Evolutionary conservation across 345 rosid genomes (phyloP).

Genomic region (Pistacia vera): DNA sequence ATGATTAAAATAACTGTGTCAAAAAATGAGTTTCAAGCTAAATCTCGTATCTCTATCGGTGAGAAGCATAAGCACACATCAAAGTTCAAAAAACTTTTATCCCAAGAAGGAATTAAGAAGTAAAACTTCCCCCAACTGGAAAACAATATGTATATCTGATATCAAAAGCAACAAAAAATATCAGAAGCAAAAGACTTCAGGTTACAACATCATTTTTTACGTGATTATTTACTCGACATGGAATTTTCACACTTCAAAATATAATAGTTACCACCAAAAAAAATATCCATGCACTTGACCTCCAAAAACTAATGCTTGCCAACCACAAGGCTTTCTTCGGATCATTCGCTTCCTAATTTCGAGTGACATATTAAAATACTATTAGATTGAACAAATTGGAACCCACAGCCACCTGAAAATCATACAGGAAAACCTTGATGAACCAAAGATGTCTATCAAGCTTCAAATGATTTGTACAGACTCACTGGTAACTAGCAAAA

Average conservation of each 20-base stretch:
- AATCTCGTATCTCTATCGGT: background rate
- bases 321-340: background rate
- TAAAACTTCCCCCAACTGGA: background rate
- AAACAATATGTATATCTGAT: background rate
- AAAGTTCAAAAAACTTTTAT: background rate
- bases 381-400: background rate
- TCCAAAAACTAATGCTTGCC: too few species aligned
- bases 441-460: constrained; percentile 1
- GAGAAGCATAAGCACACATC: background rate
- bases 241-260: background rate
- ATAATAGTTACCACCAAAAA: background rate
- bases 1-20: background rate
- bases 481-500: background rate
- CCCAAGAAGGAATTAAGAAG: background rate
- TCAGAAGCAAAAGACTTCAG: background rate
- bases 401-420: background rate
- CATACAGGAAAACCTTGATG: background rate
- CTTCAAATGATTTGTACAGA: background rate
- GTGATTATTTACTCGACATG: background rate
- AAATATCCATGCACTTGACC: background rate
- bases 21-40: background rate
- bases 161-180: background rate
- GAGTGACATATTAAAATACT: background rate
- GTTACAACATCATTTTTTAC: background rate
- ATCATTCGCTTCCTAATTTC: background rate